These are phyloP conservation scores for Cladosporium sp. DNA, from an alignment of 2,329 filamentous ascomycete genomes.

Conservation along the genomic window DNA sequence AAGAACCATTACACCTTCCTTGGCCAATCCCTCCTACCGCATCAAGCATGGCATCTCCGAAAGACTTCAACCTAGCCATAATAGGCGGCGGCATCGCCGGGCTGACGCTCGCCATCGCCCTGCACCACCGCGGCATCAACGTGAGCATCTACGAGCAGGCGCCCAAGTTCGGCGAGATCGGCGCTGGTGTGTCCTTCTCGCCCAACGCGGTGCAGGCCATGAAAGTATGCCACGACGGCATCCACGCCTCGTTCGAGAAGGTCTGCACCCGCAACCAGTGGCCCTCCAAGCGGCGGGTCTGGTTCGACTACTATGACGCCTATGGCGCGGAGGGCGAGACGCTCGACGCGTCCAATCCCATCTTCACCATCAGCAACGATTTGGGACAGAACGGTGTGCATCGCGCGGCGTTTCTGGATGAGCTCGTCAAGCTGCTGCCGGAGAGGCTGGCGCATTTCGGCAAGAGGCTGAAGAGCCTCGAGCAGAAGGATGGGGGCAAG, in stretches of 20 bases:
- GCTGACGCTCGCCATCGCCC: constrained; percentile 50
- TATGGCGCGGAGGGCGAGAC: constrained; percentile 23
- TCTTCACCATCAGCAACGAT: constrained; percentile 25
- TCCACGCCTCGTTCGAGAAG: constrained; percentile 41
- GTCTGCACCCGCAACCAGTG: constrained; percentile 38
- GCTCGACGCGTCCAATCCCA: constrained; percentile 19
- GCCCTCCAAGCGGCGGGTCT: constrained; percentile 33
- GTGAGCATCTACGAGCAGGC: constrained; percentile 56
- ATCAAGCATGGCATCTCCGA: constrained; percentile 1
- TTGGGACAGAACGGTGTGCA: constrained; percentile 36
- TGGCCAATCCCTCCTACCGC: no score
- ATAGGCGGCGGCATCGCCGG: constrained; percentile 58
- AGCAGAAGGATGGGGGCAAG: constrained; percentile 23
- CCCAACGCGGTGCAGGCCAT: constrained; percentile 53
- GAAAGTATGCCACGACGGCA: constrained; percentile 47
- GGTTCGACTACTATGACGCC: constrained; percentile 41
- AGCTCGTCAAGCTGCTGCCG: constrained; percentile 46
- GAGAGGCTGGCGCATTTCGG: constrained; percentile 32
- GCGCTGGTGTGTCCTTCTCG: constrained; percentile 54
- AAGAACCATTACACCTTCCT: no score
- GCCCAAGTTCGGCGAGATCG: constrained; percentile 52
- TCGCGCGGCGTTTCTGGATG: constrained; percentile 47
- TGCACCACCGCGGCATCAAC: constrained; percentile 40
- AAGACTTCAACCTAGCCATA: constrained; percentile 32
- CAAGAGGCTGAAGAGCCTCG: constrained; percentile 26